Evolutionary conservation across 1,284 basidiomycete species (phyloP).

Genomic region (Melampsora americana): DNA sequence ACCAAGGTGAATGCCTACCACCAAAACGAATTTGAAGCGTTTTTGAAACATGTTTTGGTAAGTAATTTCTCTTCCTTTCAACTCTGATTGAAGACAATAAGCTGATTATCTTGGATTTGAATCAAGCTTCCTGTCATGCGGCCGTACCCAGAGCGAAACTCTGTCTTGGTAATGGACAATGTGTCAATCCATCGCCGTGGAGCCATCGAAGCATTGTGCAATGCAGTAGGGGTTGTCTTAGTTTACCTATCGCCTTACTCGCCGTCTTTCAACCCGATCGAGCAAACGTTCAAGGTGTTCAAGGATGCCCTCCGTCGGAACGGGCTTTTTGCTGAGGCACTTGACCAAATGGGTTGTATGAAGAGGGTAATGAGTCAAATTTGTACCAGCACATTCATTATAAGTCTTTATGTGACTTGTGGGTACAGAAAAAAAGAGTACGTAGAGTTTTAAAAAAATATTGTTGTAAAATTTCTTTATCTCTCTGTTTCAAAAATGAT

Average conservation of each 20-base stretch:
- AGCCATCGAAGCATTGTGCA: neutral
- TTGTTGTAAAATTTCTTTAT: too few species aligned
- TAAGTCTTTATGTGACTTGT: too few species aligned
- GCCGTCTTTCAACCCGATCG: slow-evolving; percentile 14
- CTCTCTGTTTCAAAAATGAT: too few species aligned
- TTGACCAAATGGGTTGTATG: too few species aligned
- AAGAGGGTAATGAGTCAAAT: too few species aligned
- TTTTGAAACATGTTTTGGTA: too few species aligned
- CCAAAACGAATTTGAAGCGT: neutral
- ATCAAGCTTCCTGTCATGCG: slow-evolving; percentile 5
- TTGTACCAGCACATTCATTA: too few species aligned
- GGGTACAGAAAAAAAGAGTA: too few species aligned
- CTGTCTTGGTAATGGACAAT: slow-evolving; percentile 5
- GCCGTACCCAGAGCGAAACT: neutral
- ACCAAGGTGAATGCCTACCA: neutral
- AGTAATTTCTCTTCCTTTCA: too few species aligned
- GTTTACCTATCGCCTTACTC: slow-evolving; percentile 14
- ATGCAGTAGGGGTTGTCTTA: neutral
- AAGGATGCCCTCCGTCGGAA: too few species aligned
- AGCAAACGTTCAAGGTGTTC: neutral
- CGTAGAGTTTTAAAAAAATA: too few species aligned
- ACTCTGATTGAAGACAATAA: neutral
- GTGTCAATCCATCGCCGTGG: neutral
- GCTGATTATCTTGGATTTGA: neutral
- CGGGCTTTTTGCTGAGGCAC: too few species aligned